These are phyloP conservation scores for Avena eriantha DNA, from an alignment of 176 grass and related monocot species.

Conservation along the genomic window DNA sequence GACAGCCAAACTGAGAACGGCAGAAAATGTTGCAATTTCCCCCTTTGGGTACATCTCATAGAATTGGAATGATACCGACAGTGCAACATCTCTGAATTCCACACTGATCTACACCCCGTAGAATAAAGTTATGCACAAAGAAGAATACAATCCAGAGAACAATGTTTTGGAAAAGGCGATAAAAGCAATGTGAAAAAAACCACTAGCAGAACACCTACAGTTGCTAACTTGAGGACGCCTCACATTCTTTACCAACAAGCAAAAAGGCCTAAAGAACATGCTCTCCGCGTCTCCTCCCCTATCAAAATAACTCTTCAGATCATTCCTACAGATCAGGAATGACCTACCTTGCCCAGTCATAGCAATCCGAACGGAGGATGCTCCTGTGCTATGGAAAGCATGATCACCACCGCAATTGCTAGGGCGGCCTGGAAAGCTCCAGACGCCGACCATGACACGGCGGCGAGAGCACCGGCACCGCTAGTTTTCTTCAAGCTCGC, in stretches of 20 bases:
- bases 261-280: conserved; percentile 41
- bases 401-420: conserved; percentile 31
- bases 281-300: conserved; percentile 20
- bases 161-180: neutral
- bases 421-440: conserved; percentile 37
- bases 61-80: neutral
- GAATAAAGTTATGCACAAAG: neutral
- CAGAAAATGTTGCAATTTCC: neutral
- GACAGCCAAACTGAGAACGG: neutral
- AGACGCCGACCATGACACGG: neutral
- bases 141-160: conserved; percentile 27
- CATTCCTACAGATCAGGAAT: conserved; percentile 37
- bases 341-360: conserved; percentile 15
- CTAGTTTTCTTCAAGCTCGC: conserved; percentile 62
- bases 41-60: neutral
- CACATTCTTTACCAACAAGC: conserved; percentile 39
- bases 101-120: neutral
- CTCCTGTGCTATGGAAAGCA: conserved; percentile 43
- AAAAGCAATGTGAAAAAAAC: conserved; percentile 26
- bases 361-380: conserved; percentile 3
- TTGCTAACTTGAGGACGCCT: conserved; percentile 20
- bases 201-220: neutral
- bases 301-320: conserved; percentile 35
- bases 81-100: neutral
- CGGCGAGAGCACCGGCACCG: neutral